Evolutionary conservation across 225 moss, liverwort and hornwort genomes (phyloP), one percentile per base, ranked within the genome.

Genomic region (Marchantia paleacea): DNA sequence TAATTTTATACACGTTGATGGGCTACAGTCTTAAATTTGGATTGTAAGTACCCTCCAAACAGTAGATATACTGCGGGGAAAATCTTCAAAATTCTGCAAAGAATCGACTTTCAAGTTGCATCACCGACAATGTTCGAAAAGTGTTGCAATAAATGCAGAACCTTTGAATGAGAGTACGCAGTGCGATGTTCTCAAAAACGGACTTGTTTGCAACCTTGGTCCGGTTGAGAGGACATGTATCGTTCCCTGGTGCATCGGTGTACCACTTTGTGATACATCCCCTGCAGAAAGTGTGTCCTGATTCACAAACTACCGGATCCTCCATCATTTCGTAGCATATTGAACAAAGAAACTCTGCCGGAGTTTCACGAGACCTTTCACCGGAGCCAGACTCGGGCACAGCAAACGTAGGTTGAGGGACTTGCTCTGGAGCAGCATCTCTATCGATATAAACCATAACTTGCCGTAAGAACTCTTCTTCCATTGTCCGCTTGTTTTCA

Each of bases 251-350:
- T 15, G 39, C 3, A 9, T 49, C 10, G 12, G 47, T 47, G 26
- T 48, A 80, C 86, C 86, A 86, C 22, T 73, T 75, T 52, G 15
- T 30, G n/a, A 86, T 83, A 75, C 86, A 86, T 18, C 52, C 58
- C 29, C 55, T 77, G 52, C 86, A 86, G 54, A 72, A 86, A 7
- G 81, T 77, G 50, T 67, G 69, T 26, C 86, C 83, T 6, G 86
- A 64, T 15, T 4, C 52, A 51, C 53, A 78, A 47, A 86, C 53
- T 7, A 78, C 80, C 10, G 86, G 86, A 60, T 83, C 80, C n/a
- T 48, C 75, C 73, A 86, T 31, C 19, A 83, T 8, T 11, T 78
- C 47, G 61, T 67, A 70, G 64, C 86, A 86, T 29, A 86, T 78
- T 20, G 55, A 31, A 64, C 86, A 86, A 26, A 24, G 47, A 52